Percentiles rank a stretch among this genome's conserved stretches.
Conservation (phyloP, 352 stramenopile genomes). For the Phytopythium aichiense region DNA sequence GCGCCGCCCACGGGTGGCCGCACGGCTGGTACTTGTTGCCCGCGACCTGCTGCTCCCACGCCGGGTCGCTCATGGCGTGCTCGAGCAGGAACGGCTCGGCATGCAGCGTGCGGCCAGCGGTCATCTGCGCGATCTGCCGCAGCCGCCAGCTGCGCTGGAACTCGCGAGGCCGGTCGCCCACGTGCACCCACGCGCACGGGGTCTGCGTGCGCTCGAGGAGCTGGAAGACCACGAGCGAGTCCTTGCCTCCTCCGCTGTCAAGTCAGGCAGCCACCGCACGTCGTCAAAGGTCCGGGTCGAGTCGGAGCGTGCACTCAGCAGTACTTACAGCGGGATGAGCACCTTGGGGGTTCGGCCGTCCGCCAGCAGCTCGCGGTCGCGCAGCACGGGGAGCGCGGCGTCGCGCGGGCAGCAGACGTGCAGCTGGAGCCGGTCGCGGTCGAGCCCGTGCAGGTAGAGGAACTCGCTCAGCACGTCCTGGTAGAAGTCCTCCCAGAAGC, state of each 20-base stretch:
- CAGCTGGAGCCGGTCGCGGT: constrained; percentile 34
- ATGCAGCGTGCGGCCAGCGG: constrained; percentile 10
- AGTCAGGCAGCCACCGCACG: not conserved
- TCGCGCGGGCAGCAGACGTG: constrained; percentile 8
- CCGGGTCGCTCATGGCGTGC: constrained; percentile 27
- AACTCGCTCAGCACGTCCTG: constrained; percentile 37
- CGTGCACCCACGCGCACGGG: constrained; percentile 27
- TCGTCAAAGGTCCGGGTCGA: not conserved
- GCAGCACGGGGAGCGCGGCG: constrained; percentile 15
- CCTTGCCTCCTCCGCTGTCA: constrained; percentile 29
- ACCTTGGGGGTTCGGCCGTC: constrained; percentile 18
- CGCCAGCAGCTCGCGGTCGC: constrained; percentile 16
- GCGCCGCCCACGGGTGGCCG: constrained; percentile 31
- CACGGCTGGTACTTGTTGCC: constrained; percentile 23
- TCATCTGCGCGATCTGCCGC: constrained; percentile 26
- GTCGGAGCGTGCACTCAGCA: not conserved
- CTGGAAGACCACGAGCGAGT: constrained; percentile 34
- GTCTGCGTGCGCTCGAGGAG: constrained; percentile 19
- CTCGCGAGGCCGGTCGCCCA: constrained; percentile 28
- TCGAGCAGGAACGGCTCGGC: constrained; percentile 22
- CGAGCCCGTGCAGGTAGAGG: constrained; percentile 26
- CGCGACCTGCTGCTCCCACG: constrained; percentile 20
- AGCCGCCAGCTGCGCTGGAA: constrained; percentile 33
- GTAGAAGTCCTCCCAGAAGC: constrained; percentile 39
- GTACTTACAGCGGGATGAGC: constrained; percentile 28